Evolutionary conservation across 768 basidiomycete species (phyloP).

Genomic region (Chlorophyllum brunneum): DNA sequence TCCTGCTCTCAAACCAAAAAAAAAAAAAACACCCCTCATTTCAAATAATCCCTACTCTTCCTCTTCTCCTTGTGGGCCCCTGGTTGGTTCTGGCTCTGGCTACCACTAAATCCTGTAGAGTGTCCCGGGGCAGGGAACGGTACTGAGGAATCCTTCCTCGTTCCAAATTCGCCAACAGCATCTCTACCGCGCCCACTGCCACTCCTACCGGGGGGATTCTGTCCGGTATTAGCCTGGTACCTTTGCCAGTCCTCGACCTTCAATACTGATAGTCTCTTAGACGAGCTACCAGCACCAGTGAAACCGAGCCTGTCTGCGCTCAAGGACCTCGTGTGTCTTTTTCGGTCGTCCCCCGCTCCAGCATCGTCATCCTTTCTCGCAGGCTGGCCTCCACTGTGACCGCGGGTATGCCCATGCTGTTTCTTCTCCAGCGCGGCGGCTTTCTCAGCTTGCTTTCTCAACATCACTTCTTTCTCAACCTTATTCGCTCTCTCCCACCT

Average conservation of each 20-base stretch:
- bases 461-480: slow-evolving; percentile 71
- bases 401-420: slow-evolving; percentile 37
- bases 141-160: slow-evolving; percentile 38
- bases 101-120: background rate
- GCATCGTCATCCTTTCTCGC: slow-evolving; percentile 29
- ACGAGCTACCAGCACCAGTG: slow-evolving; percentile 38
- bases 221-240: slow-evolving; percentile 51
- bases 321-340: slow-evolving; percentile 46
- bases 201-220: slow-evolving; percentile 9
- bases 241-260: slow-evolving; percentile 87
- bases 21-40: slow-evolving; percentile 23
- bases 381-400: slow-evolving; percentile 29
- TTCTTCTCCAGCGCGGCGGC: slow-evolving; percentile 52
- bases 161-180: slow-evolving; percentile 15
- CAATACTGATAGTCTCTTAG: slow-evolving; percentile 66
- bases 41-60: slow-evolving; percentile 34
- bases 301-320: slow-evolving; percentile 60
- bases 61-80: slow-evolving; percentile 25
- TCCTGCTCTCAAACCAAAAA: background rate
- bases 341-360: slow-evolving; percentile 20
- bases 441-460: slow-evolving; percentile 69
- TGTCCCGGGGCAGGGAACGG: slow-evolving; percentile 49
- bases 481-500: slow-evolving; percentile 81
- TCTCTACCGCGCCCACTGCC: slow-evolving; percentile 13
- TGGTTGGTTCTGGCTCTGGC: slow-evolving; percentile 12